Evolutionary conservation across 2,329 filamentous ascomycete species (phyloP).

Genomic region (Aspergillus sp.): DNA sequence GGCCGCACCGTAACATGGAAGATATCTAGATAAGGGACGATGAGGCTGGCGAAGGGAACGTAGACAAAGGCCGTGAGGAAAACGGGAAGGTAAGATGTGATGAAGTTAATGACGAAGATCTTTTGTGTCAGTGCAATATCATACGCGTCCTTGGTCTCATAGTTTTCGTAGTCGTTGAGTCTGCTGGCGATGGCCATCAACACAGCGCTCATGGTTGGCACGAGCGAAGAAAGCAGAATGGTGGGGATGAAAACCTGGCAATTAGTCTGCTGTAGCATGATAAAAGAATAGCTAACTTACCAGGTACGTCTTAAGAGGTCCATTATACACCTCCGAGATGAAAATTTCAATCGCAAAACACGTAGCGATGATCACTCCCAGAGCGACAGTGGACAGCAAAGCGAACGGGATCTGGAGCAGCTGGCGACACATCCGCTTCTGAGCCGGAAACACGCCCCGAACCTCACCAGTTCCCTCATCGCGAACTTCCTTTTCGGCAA

Average conservation of each 20-base stretch:
- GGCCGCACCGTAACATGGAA: conserved; percentile 71
- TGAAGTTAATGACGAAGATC: conserved; percentile 96
- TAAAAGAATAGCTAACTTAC: conserved; percentile 44
- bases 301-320: conserved; percentile 78
- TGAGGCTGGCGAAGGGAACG: conserved; percentile 77
- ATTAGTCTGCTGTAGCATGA: background rate
- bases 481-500: conserved; percentile 66
- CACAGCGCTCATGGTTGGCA: conserved; percentile 73
- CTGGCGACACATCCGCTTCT: conserved; percentile 72
- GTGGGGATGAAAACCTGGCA: conserved; percentile 77
- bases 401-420: conserved; percentile 85
- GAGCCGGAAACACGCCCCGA: conserved; percentile 67
- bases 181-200: conserved; percentile 72
- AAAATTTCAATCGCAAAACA: conserved; percentile 97
- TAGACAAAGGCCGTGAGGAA: conserved; percentile 92
- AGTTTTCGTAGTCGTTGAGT: conserved; percentile 83
- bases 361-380: conserved; percentile 80
- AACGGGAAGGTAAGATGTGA: conserved; percentile 87
- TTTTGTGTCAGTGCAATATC: conserved; percentile 82
- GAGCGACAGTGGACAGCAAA: conserved; percentile 61
- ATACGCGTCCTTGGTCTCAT: conserved; percentile 78
- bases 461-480: conserved; percentile 81
- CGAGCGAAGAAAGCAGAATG: conserved; percentile 69
- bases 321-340: conserved; percentile 88
- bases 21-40: conserved; percentile 83